These are phyloP conservation scores for Coemansia sp. DNA, from an alignment of 192 early-diverging fungal genomes.

Conservation along the genomic window DNA sequence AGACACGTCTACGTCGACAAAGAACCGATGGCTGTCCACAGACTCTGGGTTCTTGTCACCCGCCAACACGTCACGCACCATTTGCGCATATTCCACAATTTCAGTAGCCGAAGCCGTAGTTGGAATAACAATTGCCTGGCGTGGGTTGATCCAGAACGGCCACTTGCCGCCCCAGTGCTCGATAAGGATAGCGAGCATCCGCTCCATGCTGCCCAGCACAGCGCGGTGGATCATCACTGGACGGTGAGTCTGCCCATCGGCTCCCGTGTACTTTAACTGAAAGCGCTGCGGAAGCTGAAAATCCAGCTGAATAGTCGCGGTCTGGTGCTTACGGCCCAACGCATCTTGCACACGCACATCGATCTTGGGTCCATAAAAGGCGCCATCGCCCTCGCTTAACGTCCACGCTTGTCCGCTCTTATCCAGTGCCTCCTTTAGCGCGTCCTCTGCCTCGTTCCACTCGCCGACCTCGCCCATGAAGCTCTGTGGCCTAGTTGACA, in stretches of 20 bases:
- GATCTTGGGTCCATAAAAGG: constrained; percentile 97
- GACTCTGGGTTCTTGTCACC: constrained; percentile 41
- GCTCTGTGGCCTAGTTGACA: constrained; percentile 80
- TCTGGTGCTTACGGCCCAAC: constrained; percentile 81
- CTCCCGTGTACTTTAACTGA: constrained; percentile 69
- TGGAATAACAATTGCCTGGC: constrained; percentile 86
- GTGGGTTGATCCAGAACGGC: constrained; percentile 94
- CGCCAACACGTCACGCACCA: constrained; percentile 49
- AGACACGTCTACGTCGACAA: constrained; percentile 77
- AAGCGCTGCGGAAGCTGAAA: constrained; percentile 92
- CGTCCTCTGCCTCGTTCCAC: constrained; percentile 79
- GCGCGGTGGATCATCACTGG: constrained; percentile 97
- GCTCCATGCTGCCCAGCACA: constrained; percentile 85
- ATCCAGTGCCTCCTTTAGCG: constrained; percentile 69
- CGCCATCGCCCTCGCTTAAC: constrained; percentile 83
- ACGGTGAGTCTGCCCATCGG: constrained; percentile 60
- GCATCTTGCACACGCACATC: constrained; percentile 85
- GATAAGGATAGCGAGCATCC: constrained; percentile 93
- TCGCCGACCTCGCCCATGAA: constrained; percentile 71
- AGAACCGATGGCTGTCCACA: constrained; percentile 63
- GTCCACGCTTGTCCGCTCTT: constrained; percentile 62
- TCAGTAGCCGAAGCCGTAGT: constrained; percentile 41
- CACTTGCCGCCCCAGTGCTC: constrained; percentile 90
- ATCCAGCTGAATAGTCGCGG: constrained; percentile 93
- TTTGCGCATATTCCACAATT: constrained; percentile 68